phyloP scores from a whole-genome alignment of 768 basidiomycete genomes.

The Albatrellus ellisii region DNA sequence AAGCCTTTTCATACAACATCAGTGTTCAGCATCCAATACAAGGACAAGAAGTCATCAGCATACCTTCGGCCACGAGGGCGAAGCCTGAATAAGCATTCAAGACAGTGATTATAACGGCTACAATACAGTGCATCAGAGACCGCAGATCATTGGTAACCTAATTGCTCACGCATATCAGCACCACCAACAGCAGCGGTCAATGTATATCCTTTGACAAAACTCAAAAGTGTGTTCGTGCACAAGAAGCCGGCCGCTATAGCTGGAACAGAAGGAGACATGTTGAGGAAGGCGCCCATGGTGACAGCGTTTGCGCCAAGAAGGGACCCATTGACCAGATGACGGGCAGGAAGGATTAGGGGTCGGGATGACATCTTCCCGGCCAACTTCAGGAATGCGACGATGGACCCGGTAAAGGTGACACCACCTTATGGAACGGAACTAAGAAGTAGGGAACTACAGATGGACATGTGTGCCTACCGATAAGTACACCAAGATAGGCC shows the following conservation, averaged over 20 bases:
- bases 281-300: slow-evolving; percentile 68
- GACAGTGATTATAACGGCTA: slow-evolving; percentile 85
- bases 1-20: slow-evolving; percentile 34
- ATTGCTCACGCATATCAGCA: slow-evolving; percentile 77
- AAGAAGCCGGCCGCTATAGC: slow-evolving; percentile 69
- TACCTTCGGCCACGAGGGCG: slow-evolving; percentile 80
- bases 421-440: slow-evolving; percentile 34
- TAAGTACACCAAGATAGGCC: slow-evolving; percentile 77
- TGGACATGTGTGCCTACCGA: slow-evolving; percentile 32
- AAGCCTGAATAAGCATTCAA: slow-evolving; percentile 87
- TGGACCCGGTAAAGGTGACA: slow-evolving; percentile 81
- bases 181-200: slow-evolving; percentile 89
- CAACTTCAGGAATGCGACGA: slow-evolving; percentile 82
- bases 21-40: neutral
- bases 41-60: slow-evolving; percentile 1
- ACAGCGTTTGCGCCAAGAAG: slow-evolving; percentile 61
- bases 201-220: slow-evolving; percentile 78
- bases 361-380: slow-evolving; percentile 71
- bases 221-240: slow-evolving; percentile 56
- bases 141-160: no score
- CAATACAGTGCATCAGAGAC: slow-evolving; percentile 1
- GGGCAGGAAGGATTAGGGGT: slow-evolving; percentile 59
- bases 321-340: slow-evolving; percentile 61
- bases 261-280: slow-evolving; percentile 56
- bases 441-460: neutral